Base-by-base conservation (phyloP, 345 rosid species). In the Carallia brachiata region DNA sequence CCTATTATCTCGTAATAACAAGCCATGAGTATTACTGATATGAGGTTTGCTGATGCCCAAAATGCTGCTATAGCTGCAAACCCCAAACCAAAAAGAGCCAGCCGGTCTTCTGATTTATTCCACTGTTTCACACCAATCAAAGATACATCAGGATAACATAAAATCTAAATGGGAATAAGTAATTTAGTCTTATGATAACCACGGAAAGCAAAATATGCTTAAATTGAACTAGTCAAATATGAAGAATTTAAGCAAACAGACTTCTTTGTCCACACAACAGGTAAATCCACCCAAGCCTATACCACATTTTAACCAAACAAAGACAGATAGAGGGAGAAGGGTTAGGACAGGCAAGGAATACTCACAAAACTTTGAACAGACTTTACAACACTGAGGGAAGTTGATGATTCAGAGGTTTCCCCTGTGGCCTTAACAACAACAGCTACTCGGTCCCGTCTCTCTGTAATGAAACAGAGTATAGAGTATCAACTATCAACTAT, bases 21-120 rank as follows among this genome's bases (percentile, higher is more conserved):
- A 60, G 39, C 69, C 13, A 9, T 7, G 37, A 32, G 10, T 54
- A 68, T 69, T 87, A 91, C 97, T 83, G 90, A 68, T 70, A 87
- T 53, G 48, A 94, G 79, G 62, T 85, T 91, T 2, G 78, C n/a
- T 39, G 98, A 87, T 18, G 95, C 83, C 97, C 99, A 94, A 8
- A 91, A 13, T 57, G 84, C 88, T 30, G 79, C 93, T 61, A 90
- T 62, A 4, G 80, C 88, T 30, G 97, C 88, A 79, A 94, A 91
- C 7, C 96, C 86, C 74, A 94, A 81, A 62, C 99, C 97, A 36
- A 86, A 64, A 53, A 94, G 75, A 66, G 84, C 97, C 65, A 89
- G 19, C 53, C 95, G 82, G 72, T 91, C 98, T 88, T 94, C 97
- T 65, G 97, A 65, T 1, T 77, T 81, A 65, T 82, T 85, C 97